phyloP scores from a whole-genome alignment of 2,329 filamentous ascomycete species.

The Sporothrix globosa region DNA sequence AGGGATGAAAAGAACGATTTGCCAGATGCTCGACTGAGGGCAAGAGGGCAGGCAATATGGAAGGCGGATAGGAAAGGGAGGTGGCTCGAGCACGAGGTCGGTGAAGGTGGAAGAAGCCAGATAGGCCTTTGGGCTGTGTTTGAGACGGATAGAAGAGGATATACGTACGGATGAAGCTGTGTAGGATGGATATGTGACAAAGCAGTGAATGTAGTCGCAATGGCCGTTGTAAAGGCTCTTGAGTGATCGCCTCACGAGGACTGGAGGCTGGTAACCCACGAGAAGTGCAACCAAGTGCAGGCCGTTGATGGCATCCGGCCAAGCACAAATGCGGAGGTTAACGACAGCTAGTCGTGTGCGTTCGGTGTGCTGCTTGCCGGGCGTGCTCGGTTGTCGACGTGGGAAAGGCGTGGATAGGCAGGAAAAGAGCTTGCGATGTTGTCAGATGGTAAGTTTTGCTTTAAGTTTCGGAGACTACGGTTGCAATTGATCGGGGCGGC shows the following conservation, averaged over 20 bases:
- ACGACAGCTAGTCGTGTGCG: background rate
- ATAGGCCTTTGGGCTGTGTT: background rate
- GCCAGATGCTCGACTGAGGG: background rate
- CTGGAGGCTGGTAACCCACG: background rate
- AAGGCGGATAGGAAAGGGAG: constrained; percentile 15
- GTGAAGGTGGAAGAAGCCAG: background rate
- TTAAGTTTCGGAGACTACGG: background rate
- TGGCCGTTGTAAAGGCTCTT: background rate
- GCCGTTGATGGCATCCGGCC: background rate
- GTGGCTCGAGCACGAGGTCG: constrained; percentile 12
- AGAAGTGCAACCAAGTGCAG: background rate
- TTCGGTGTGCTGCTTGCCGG: background rate
- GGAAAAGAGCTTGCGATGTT: background rate
- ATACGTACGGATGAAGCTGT: background rate
- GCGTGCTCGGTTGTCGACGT: background rate
- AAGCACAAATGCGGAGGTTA: background rate
- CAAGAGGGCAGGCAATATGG: constrained; percentile 7
- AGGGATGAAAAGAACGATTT: background rate
- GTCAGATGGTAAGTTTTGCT: constrained; percentile 12
- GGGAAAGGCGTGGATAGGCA: background rate
- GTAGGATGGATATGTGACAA: background rate
- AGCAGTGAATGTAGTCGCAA: background rate
- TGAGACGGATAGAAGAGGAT: background rate
- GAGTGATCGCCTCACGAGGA: background rate
- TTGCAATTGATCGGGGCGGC: background rate